Evolutionary conservation across 2,329 filamentous ascomycete species (phyloP), one percentile per base, ranked within the genome.

Genomic region (Alternaria infectoria): DNA sequence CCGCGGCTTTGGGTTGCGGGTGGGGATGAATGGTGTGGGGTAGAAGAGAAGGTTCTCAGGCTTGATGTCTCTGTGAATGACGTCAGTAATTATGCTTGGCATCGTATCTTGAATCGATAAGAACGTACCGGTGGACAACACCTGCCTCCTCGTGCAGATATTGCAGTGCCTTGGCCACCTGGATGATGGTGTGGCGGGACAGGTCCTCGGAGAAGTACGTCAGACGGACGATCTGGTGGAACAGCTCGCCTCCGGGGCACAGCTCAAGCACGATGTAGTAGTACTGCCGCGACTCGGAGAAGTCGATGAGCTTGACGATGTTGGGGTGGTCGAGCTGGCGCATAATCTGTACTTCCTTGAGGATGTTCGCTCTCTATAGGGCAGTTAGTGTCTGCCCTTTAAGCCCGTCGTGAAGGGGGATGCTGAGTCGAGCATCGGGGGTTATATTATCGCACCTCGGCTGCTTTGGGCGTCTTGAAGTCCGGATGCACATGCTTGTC

Each of bases 321-420:
- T 98, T 98, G 66, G 95, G 94, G 72, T 99, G 96, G 69, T 98
- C 93, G 51, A 99, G 86, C 75, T 96, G 92, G 68, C 94, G 93
- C 95, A 99, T 99, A 72, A 99, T 99, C 76, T 97, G 93, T 13
- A 99, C 96, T 81, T 99, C 96, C 83, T 99, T 99, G 65, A 99
- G 84, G 69, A 99, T 98, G 76, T 98, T 99, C 68, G 95, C 93
- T 83, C 96, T 88, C 96, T 99, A 80, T 69, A 68, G 61, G 68
- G 64, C 66, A 71, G 82, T 85, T 77, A 84, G 83, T 78, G 65
- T 66, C 64, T 74, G 71, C 71, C 69, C 70, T 74, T 57, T 49
- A 73, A 69, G 60, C 62, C 55, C 59, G 45, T 51, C 50, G 50
- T 69, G 71, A 58, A 59, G 69, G 60, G 57, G 54, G 63, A 64